Evolutionary conservation across 23 red algal genomes (phyloP).

Genomic region (Gracilaria domingensis): DNA sequence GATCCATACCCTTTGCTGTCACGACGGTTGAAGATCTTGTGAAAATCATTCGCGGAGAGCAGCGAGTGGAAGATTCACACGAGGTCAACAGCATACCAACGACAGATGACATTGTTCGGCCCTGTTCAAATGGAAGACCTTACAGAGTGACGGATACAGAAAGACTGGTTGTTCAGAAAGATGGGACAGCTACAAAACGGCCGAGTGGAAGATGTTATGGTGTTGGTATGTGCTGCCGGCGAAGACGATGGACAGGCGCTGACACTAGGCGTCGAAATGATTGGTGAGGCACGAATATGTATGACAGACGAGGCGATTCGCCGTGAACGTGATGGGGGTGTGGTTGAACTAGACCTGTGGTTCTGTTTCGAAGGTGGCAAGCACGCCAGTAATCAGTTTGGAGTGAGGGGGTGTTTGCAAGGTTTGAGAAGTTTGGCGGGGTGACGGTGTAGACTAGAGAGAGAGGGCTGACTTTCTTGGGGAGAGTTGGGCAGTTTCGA

Average conservation of each 20-base stretch:
- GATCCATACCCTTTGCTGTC: slow-evolving; percentile 48
- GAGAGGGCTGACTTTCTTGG: slow-evolving; percentile 11
- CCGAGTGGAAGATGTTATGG: slow-evolving; percentile 1
- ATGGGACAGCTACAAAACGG: slow-evolving; percentile 13
- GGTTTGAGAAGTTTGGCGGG: background rate
- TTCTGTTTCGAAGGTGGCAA: slow-evolving; percentile 6
- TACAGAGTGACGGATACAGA: background rate
- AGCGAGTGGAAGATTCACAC: background rate
- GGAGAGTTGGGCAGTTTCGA: slow-evolving; percentile 42
- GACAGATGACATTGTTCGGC: background rate
- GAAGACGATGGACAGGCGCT: slow-evolving; percentile 37
- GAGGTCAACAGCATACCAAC: background rate
- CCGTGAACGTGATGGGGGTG: background rate
- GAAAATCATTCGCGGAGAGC: background rate
- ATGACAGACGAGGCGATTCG: background rate
- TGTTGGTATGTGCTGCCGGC: slow-evolving; percentile 29
- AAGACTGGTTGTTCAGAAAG: background rate
- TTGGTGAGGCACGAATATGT: slow-evolving; percentile 14
- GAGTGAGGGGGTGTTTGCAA: slow-evolving; percentile 41
- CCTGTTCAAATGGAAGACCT: slow-evolving; percentile 5
- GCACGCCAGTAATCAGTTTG: slow-evolving; percentile 9
- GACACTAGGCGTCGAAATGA: slow-evolving; percentile 6
- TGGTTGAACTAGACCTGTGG: background rate
- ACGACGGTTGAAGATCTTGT: background rate
- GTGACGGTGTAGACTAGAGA: background rate